phyloP scores from a whole-genome alignment of 1,284 basidiomycete species.

The Cryptococcus deneoformans region DNA sequence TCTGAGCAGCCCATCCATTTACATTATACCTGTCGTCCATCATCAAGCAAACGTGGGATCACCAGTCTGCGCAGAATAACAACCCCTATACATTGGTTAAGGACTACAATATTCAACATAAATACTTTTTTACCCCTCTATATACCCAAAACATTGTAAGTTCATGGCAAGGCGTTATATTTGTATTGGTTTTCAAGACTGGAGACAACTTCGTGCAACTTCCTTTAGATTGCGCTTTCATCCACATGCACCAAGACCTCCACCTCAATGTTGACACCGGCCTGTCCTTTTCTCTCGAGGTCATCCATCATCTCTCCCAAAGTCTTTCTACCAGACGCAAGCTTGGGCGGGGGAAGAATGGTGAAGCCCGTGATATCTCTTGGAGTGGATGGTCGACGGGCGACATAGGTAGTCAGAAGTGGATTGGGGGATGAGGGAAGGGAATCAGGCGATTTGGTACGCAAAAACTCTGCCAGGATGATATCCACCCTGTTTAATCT shows the following conservation, averaged over 20 bases:
- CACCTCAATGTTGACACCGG: slow-evolving; percentile 7
- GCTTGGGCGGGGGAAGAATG: slow-evolving; percentile 16
- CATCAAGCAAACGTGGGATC: background rate
- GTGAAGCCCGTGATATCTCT: slow-evolving; percentile 13
- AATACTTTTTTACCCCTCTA: no score
- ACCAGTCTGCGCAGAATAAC: no score
- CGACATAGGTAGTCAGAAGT: slow-evolving; percentile 3
- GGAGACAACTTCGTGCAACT: no score
- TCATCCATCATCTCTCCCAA: slow-evolving; percentile 19
- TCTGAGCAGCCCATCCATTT: no score
- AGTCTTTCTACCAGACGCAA: slow-evolving; percentile 15
- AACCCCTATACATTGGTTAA: no score
- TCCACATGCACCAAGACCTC: slow-evolving; percentile 12
- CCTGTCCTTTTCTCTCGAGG: background rate
- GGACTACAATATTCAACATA: no score
- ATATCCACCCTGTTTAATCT: slow-evolving; percentile 16
- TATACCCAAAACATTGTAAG: no score
- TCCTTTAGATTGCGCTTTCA: background rate
- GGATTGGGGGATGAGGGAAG: slow-evolving; percentile 6
- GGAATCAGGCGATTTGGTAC: slow-evolving; percentile 5
- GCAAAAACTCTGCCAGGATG: slow-evolving; percentile 14
- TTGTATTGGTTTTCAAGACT: no score
- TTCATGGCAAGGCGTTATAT: no score
- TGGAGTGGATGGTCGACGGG: slow-evolving; percentile 21
- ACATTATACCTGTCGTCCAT: no score